Evolutionary conservation across 495 filamentous ascomycete species (phyloP), one percentile per base, ranked within the genome.

Genomic region (Hypoxylon perforatum): DNA sequence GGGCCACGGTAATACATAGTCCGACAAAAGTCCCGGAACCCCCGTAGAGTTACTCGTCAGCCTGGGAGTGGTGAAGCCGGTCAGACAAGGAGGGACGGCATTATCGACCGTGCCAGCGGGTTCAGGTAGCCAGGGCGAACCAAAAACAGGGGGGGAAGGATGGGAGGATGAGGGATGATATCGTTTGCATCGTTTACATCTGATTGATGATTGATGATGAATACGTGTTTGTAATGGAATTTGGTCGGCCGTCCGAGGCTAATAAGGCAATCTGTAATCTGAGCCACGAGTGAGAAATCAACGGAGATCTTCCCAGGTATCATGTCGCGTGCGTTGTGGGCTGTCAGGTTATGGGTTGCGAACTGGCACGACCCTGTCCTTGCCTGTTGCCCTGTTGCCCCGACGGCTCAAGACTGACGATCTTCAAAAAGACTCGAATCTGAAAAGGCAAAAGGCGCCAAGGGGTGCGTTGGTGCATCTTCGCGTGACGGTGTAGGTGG

Each of bases 161-260:
- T 18, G 17, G 6, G 41, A 6, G 8, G 17, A 44, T 10, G 15
- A 44, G 17, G n/a, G 41, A 17, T 10, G 41, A 44, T 15, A 44
- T 33, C 25, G n/a, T 6, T 39, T 14, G 15, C 15, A 14, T 54
- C 23, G 51, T 42, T 35, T 52, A 33, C 17, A 39, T 33, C 22
- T 44, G 25, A 46, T 47, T 41, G 21, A 30, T 33, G 45, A 25
- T 30, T n/a, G 49, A 69, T 64, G 35, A 64, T 63, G 60, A 64
- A 69, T 64, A 64, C 45, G 38, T 61, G 56, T 69, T 61, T 58
- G 60, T 64, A 63, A 69, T 63, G 48, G 30, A 55, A 54, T 53
- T 51, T 44, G 54, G 44, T 65, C 48, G 55, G 30, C 15, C 41
- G 15, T 9, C 12, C n/a, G n/a, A 14, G 8, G 6, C 47, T 50